These are phyloP conservation scores for Curvularia verruculosa DNA, from an alignment of 2,329 filamentous ascomycete species.

Conservation along the genomic window DNA sequence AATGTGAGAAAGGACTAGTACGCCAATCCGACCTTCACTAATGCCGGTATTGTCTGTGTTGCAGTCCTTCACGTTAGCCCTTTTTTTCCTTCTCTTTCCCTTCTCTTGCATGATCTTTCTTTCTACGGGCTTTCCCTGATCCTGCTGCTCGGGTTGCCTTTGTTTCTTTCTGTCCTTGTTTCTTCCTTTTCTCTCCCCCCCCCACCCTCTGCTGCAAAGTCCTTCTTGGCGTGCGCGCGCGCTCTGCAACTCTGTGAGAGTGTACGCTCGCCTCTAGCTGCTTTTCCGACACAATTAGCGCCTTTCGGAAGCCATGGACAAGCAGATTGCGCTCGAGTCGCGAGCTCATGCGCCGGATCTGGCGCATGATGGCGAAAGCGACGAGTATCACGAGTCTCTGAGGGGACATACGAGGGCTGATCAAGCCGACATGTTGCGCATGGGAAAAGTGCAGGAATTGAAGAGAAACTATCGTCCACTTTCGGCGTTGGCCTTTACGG, in stretches of 20 bases:
- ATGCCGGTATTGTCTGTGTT: not conserved
- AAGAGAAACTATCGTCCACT: constrained; percentile 44
- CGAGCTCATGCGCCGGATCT: constrained; percentile 10
- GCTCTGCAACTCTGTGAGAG: constrained; percentile 9
- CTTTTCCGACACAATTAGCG: constrained; percentile 24
- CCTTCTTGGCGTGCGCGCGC: constrained; percentile 18
- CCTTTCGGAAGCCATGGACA: constrained; percentile 16
- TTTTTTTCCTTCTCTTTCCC: constrained; percentile 9
- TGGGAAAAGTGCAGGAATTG: constrained; percentile 45
- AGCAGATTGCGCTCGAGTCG: constrained; percentile 14
- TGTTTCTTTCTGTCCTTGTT: not conserved
- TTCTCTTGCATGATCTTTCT: constrained; percentile 9
- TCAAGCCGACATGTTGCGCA: constrained; percentile 39
- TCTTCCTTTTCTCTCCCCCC: not conserved
- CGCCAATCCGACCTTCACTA: not conserved
- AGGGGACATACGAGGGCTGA: constrained; percentile 39
- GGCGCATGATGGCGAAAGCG: constrained; percentile 30
- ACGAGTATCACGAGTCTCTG: constrained; percentile 37
- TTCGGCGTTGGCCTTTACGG: constrained; percentile 41
- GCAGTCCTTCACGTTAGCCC: not conserved
- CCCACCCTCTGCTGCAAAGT: not conserved
- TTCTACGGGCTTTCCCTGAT: not conserved
- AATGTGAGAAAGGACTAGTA: not conserved
- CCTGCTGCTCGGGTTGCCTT: not conserved
- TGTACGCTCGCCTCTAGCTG: constrained; percentile 23